Conservation (phyloP, 148 eudicot genomes). For the Nepenthes mirabilis region DNA sequence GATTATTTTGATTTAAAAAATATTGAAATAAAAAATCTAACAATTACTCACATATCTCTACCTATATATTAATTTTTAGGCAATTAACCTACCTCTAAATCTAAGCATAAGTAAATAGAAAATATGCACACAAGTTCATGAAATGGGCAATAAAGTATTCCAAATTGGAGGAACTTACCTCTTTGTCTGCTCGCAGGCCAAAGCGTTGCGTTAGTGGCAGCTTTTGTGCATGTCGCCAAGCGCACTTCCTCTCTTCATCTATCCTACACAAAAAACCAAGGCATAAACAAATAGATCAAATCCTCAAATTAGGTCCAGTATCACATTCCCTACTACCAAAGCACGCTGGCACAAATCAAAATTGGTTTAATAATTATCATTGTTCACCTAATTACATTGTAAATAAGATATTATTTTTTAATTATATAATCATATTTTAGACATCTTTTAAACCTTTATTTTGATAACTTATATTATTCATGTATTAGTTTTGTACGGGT, state of each 20-base stretch:
- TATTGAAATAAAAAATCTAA: too few relatives aligned
- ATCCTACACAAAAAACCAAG: constrained; percentile 30
- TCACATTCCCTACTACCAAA: constrained; percentile 40
- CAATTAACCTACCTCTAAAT: too few relatives aligned
- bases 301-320: constrained; percentile 22
- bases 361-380: background rate
- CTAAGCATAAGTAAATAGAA: too few relatives aligned
- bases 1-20: too few relatives aligned
- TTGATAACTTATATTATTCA: too few relatives aligned
- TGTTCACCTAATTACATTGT: too few relatives aligned
- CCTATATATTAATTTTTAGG: too few relatives aligned
- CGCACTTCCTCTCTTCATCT: constrained; percentile 14
- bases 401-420: too few relatives aligned
- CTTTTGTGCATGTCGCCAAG: constrained; percentile 55
- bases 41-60: too few relatives aligned
- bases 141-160: background rate
- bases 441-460: background rate
- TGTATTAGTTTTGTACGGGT: too few relatives aligned
- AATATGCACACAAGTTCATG: too few relatives aligned
- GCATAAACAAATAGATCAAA: constrained; percentile 25
- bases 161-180: constrained; percentile 30
- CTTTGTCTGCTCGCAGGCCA: constrained; percentile 60
- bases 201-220: constrained; percentile 75
- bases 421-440: background rate
- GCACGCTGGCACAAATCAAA: constrained; percentile 17